Base-by-base conservation (phyloP, 805 yeast genomes). In the Lachancea nothofagi region DNA sequence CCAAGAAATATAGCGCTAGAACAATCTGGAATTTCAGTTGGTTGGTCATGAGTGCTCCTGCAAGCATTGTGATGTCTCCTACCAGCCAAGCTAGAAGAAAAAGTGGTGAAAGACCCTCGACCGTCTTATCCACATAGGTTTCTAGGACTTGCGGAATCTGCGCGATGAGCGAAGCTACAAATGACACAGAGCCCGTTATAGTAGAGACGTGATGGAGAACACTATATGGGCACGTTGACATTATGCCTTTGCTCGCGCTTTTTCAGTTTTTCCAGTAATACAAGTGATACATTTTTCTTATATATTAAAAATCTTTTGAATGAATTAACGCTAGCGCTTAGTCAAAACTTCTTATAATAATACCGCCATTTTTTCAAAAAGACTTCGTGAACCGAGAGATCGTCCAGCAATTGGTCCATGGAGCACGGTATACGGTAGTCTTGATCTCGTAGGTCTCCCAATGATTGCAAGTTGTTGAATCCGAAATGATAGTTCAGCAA, bases 1-100 rank as follows among this genome's bases (percentile, higher is more conserved):
- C 61, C 36, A 90, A 66, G 56, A 84, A 88, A 61, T 89, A 89
- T 2, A 73, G 43, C 0, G 94, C 85, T 13, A 88, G 65, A 17
- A 78, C 64, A 8, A 78, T 72, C 57, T 88, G 97, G 61, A 88
- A 89, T n/a, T 81, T 77, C 33, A 87, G 66, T 45, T 89, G 96
- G 5, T 74, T 57, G 0, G 96, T 87, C 33, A 87, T 56, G 0
- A 84, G 43, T 45, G 95, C 86, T 0, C 96, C 97, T 0, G 72
- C 33, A 21, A 80, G 59, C 31, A 77, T 72, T 7, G 78, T 70
- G 15, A 69, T 55, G 43, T 68, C 81, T 8, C 71, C 71, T 14
- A 59, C 30, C 20, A 66, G 41, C 71, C 71, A 67, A 3, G 75
- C 66, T 6, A 70, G 62, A 40, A 77, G 68, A 29, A 77, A 66